Evolutionary conservation across 768 basidiomycete genomes (phyloP).

Genomic region (Tylopilus plumbeoviolaceoides): DNA sequence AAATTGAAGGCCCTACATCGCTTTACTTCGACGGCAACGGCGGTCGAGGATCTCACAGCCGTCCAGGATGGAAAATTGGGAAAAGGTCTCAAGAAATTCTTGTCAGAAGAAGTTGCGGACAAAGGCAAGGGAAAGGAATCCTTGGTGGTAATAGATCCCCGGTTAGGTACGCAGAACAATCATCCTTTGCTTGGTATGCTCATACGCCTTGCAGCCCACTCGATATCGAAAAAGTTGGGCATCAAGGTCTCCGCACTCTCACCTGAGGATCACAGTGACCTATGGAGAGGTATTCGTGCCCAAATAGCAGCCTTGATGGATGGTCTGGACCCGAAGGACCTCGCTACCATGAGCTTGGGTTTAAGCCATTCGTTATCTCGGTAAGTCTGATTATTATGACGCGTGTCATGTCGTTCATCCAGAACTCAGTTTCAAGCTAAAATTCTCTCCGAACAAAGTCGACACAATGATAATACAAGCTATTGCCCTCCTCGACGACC

Average conservation of each 20-base stretch:
- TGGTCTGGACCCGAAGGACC: constrained; percentile 88
- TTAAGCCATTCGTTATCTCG: constrained; percentile 94
- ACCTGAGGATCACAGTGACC: constrained; percentile 60
- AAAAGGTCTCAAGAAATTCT: constrained; percentile 89
- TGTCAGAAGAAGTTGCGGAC: constrained; percentile 78
- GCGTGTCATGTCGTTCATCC: constrained; percentile 5
- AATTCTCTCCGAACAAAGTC: constrained; percentile 99
- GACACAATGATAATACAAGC: constrained; percentile 99
- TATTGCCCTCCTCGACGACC: constrained; percentile 93
- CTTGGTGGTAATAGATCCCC: constrained; percentile 83
- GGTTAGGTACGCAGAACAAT: constrained; percentile 64
- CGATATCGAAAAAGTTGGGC: constrained; percentile 91
- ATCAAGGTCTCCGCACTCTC: constrained; percentile 75
- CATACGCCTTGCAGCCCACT: constrained; percentile 48
- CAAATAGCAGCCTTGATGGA: constrained; percentile 86
- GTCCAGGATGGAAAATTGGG: constrained; percentile 91
- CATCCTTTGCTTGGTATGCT: constrained; percentile 3
- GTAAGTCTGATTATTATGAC: constrained; percentile 37
- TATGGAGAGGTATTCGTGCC: constrained; percentile 93
- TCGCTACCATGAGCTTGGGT: constrained; percentile 97
- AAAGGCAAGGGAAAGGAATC: constrained; percentile 90
- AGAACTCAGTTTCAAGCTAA: constrained; percentile 83
- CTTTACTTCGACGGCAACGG: constrained; percentile 93
- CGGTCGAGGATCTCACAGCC: constrained; percentile 94
- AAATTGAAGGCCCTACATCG: constrained; percentile 95